phyloP scores from a whole-genome alignment of 371 early-diverging fungal species.

The Rhizopus sp. region DNA sequence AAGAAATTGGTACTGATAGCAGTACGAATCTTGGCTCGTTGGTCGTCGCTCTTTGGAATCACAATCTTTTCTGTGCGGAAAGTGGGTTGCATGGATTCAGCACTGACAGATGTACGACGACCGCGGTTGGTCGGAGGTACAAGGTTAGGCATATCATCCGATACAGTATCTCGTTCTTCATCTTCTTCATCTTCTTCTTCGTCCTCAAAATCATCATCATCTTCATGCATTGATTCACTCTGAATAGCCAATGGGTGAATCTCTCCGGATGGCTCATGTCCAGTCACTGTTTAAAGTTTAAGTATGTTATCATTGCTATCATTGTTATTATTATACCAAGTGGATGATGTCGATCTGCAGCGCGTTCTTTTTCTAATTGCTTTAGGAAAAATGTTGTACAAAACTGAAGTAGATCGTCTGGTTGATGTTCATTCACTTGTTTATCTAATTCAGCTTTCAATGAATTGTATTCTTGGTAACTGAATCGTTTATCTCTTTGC shows the following conservation, averaged over 20 bases:
- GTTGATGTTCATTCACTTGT: slow-evolving; percentile 27
- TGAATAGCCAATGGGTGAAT: slow-evolving; percentile 3
- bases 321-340: slow-evolving; percentile 4
- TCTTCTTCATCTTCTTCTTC: slow-evolving; percentile 8
- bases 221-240: not conserved
- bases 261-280: slow-evolving; percentile 1
- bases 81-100: slow-evolving; percentile 95
- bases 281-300: not conserved
- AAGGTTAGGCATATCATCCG: slow-evolving; percentile 13
- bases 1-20: slow-evolving; percentile 89
- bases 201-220: slow-evolving; percentile 3
- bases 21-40: slow-evolving; percentile 76
- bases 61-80: slow-evolving; percentile 73
- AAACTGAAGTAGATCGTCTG: slow-evolving; percentile 84
- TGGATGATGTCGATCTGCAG: slow-evolving; percentile 13
- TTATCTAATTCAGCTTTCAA: slow-evolving; percentile 31
- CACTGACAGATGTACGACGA: slow-evolving; percentile 88
- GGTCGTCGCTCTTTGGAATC: slow-evolving; percentile 86
- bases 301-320: not conserved
- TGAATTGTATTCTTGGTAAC: slow-evolving; percentile 20
- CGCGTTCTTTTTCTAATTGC: slow-evolving; percentile 68
- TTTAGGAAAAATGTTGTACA: slow-evolving; percentile 82
- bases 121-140: slow-evolving; percentile 50
- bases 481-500: not conserved
- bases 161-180: slow-evolving; percentile 27